Base-by-base conservation (phyloP, 805 yeast genomes). In the Yarrowia sp. region DNA sequence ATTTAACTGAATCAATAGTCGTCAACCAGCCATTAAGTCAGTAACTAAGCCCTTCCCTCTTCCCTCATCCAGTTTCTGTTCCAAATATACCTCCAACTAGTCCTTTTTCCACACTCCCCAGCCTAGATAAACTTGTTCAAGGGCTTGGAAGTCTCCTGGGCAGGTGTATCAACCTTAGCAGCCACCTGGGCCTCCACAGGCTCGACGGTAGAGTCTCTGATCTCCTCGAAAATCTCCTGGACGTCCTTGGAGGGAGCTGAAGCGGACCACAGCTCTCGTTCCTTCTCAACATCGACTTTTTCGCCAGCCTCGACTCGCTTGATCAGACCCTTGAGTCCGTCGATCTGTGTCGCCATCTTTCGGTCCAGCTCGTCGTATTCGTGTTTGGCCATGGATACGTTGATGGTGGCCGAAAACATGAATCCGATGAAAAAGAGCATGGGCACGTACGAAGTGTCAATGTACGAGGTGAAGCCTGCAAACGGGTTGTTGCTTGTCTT, bases 341-440 rank as follows among this genome's bases (percentile, higher is more conserved):
- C 67, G 11, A 78, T 72, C 69, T 80, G 81, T 35, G 80, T 67
- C 2, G 67, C 48, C 67, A 79, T 76, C 14, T 79, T 71, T 41
- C 77, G 71, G 24, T 77, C 79, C 68, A 82, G 67, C 22, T 78
- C 81, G 7, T 77, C 77, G 30, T 73, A 71, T 14, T 75, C 74
- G 40, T 79, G 76, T 62, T 81, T 78, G 32, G 76, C 73, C 40
- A 78, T 77, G 62, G 80, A 79, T 21, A 82, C 78, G 69, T 80
- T 79, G 67, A 81, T 77, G 9, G 83, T 74, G 68, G 81, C 78
- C 0, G 84, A 79, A 1, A 83, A 80, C 44, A 81, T 79, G 12
- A 81, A 68, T 6, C 83, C 75, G 2, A 81, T 72, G 24, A 81
- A 76, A 11, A 80, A 56, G 6, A 78, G 71, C 16, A 83, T 78